These are phyloP conservation scores for Crataegus laevigata DNA, from an alignment of 306 rosid genomes.

Conservation along the genomic window DNA sequence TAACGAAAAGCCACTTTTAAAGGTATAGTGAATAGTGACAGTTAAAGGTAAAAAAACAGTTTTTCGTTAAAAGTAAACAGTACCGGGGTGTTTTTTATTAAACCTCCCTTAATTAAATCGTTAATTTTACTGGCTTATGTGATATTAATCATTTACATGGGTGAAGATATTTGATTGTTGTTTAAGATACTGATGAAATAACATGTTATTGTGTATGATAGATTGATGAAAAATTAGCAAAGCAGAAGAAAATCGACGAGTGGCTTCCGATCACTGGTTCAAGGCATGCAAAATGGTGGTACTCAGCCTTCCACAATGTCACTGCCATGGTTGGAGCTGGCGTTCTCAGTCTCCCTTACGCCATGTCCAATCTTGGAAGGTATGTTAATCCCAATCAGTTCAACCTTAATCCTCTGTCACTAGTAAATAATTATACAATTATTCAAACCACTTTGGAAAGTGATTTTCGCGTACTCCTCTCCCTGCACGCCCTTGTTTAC, in stretches of 20 bases:
- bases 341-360: constrained; percentile 55
- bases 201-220: not conserved
- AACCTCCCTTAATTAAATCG: too few relatives aligned
- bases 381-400: not conserved
- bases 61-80: too few relatives aligned
- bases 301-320: constrained; percentile 61
- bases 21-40: too few relatives aligned
- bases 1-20: too few relatives aligned
- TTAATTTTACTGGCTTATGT: too few relatives aligned
- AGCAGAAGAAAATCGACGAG: constrained; percentile 38
- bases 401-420: not conserved
- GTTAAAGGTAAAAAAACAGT: too few relatives aligned
- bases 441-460: too few relatives aligned
- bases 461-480: too few relatives aligned
- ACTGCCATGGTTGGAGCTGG: constrained; percentile 76
- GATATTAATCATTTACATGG: not conserved
- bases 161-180: not conserved
- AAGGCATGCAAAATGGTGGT: constrained; percentile 67
- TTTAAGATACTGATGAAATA: not conserved
- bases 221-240: constrained; percentile 16
- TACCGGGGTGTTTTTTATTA: too few relatives aligned
- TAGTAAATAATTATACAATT: not conserved
- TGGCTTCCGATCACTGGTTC: constrained; percentile 60
- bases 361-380: constrained; percentile 57
- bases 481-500: too few relatives aligned